A percentile compares a stretch with the other conserved stretches of the same genome.
Evolutionary conservation across 768 basidiomycete species (phyloP).

Genomic region (Brasilioporus rufonigricans): DNA sequence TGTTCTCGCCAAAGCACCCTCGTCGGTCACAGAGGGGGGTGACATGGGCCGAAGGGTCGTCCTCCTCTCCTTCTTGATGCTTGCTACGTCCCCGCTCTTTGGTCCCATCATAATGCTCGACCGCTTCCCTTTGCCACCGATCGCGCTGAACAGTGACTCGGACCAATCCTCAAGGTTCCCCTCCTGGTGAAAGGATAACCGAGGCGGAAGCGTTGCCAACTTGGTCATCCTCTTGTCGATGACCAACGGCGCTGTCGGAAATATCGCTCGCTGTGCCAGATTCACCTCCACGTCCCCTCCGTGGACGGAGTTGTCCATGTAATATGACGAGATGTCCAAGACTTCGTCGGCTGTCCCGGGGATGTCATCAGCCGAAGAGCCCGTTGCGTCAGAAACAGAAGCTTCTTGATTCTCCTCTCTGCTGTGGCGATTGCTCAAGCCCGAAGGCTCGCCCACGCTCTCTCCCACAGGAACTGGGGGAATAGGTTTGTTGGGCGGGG

Average conservation of each 20-base stretch:
- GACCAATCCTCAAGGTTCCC: conserved; percentile 52
- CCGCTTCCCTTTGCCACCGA: conserved; percentile 33
- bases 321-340: conserved; percentile 29
- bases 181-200: conserved; percentile 53
- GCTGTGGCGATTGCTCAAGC: not conserved
- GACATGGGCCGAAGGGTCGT: conserved; percentile 16
- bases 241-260: conserved; percentile 32
- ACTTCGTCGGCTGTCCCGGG: conserved; percentile 26
- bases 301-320: conserved; percentile 4
- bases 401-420: not conserved
- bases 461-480: conserved; percentile 14
- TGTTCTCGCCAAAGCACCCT: not conserved
- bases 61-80: conserved; percentile 15
- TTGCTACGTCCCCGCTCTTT: not conserved
- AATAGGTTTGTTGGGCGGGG: conserved; percentile 17
- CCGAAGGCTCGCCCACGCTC: conserved; percentile 7
- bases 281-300: conserved; percentile 8
- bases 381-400: not conserved
- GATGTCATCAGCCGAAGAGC: conserved; percentile 7
- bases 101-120: conserved; percentile 5
- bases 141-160: conserved; percentile 51
- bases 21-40: not conserved
- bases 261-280: conserved; percentile 7
- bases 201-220: conserved; percentile 40
- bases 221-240: conserved; percentile 25